Base-by-base conservation (phyloP, 352 stramenopile species). In the Globisporangium irregulare region DNA sequence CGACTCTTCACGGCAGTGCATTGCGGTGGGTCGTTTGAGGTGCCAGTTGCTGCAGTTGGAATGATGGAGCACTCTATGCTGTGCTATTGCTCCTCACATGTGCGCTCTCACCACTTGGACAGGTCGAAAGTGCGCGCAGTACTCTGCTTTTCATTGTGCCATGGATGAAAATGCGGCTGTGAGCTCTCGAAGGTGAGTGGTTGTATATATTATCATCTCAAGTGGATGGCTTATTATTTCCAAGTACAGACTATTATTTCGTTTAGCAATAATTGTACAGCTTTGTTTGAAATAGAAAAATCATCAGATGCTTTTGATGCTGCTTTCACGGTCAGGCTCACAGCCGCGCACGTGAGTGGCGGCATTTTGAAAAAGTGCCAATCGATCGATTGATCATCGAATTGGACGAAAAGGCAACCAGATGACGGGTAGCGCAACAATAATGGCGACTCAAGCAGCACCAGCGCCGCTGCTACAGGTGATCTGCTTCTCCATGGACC, bases 401-500 rank as follows among this genome's bases (percentile, higher is more conserved):
- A 22, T 22, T 7, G 50, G 50, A 27, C 46, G 10, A 32, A 9
- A 59, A 9, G 27, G 20, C 15, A 36, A n/a, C 15, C 24, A 10
- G 22, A 22, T 32, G 14, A 59, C 29, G 14, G 25, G 1, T 25
- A 59, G 14, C 6, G 14, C 24, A n/a, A 38, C 24, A 25, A 59
- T 10, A 12, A 59, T n/a, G 15, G 12, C 4, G 53, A 41, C 25
- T 2, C 41, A 27, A 41, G 27, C 27, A 9, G 12, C 32, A 4
- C 22, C 53, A 38, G 6, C 1, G 58, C 24, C 48, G 66, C 66
- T 58, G 70, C 72, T 87, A 34, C 76, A 81, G 50, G 68, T 89
- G 48, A 67, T 89, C 24, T 87, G 77, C 73, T 89, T 86, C 76
- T 89, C 81, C 1, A 89, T 86, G 73, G 81, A 89, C 68, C 70